Evolutionary conservation across 805 yeast genomes (phyloP).

Genomic region (Wickerhamomyces rabaulensis): DNA sequence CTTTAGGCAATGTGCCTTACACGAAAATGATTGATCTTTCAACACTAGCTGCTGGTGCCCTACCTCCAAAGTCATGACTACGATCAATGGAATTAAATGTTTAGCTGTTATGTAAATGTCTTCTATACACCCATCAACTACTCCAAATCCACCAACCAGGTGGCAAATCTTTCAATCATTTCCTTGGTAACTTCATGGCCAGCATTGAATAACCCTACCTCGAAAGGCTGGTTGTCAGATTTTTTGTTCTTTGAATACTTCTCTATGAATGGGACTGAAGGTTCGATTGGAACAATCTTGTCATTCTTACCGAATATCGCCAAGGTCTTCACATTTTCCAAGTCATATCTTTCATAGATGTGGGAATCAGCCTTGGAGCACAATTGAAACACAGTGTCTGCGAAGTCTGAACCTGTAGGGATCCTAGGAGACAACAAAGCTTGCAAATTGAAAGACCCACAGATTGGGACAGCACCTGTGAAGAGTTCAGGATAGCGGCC

Average conservation of each 20-base stretch:
- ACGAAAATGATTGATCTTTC: too few species aligned
- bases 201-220: not conserved
- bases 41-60: too few species aligned
- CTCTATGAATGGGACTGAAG: not conserved
- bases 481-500: slow-evolving; percentile 9
- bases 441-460: slow-evolving; percentile 19
- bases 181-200: not conserved
- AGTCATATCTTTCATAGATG: not conserved
- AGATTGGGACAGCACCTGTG: slow-evolving; percentile 17
- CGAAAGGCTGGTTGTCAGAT: not conserved
- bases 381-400: not conserved
- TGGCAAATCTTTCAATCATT: not conserved
- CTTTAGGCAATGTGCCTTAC: too few species aligned
- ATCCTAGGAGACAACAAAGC: slow-evolving; percentile 7
- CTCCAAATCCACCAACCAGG: not conserved
- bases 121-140: too few species aligned
- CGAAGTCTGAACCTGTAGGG: not conserved
- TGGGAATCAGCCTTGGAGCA: not conserved
- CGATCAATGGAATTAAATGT: too few species aligned
- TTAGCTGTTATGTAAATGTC: too few species aligned
- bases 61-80: too few species aligned
- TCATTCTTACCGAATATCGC: not conserved
- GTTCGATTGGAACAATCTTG: not conserved
- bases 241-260: not conserved
- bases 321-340: not conserved